A percentile compares a stretch with the other conserved stretches of the same genome.
Evolutionary conservation across 345 rosid species (phyloP).

Genomic region (Ceriops tagal): DNA sequence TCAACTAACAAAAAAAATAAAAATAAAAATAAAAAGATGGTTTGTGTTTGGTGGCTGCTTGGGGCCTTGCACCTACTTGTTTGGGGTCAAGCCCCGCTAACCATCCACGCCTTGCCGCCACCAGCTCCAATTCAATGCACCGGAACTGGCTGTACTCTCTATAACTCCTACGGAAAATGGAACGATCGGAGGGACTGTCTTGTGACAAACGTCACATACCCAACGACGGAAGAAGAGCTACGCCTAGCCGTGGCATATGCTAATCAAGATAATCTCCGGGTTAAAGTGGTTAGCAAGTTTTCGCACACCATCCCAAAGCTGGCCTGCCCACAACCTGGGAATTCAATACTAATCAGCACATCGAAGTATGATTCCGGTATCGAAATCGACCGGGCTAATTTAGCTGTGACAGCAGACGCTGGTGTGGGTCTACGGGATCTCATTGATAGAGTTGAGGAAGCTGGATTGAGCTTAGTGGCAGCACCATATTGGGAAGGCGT

Average conservation of each 20-base stretch:
- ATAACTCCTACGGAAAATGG: slow-evolving; percentile 76
- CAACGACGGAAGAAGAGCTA: slow-evolving; percentile 69
- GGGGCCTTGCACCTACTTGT: neutral
- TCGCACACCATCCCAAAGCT: slow-evolving; percentile 83
- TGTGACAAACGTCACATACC: slow-evolving; percentile 46
- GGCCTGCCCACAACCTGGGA: slow-evolving; percentile 53
- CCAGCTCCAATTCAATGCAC: slow-evolving; percentile 51
- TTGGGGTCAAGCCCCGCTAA: slow-evolving; percentile 4
- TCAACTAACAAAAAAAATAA: neutral
- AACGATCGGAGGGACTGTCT: slow-evolving; percentile 62
- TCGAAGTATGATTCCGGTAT: slow-evolving; percentile 41
- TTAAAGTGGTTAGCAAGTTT: slow-evolving; percentile 65
- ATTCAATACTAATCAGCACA: slow-evolving; percentile 65
- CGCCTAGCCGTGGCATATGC: slow-evolving; percentile 58
- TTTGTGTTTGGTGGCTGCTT: neutral
- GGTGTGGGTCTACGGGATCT: slow-evolving; percentile 62
- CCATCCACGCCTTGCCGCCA: slow-evolving; percentile 49
- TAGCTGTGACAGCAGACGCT: slow-evolving; percentile 63
- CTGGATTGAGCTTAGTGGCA: slow-evolving; percentile 62
- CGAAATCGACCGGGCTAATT: slow-evolving; percentile 40
- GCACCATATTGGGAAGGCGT: slow-evolving; percentile 96
- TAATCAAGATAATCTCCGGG: slow-evolving; percentile 42
- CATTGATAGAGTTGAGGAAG: slow-evolving; percentile 60
- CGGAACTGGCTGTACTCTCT: slow-evolving; percentile 49
- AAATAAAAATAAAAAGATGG: neutral